Conservation (phyloP, 495 filamentous ascomycete species). For the Neurospora sp. region DNA sequence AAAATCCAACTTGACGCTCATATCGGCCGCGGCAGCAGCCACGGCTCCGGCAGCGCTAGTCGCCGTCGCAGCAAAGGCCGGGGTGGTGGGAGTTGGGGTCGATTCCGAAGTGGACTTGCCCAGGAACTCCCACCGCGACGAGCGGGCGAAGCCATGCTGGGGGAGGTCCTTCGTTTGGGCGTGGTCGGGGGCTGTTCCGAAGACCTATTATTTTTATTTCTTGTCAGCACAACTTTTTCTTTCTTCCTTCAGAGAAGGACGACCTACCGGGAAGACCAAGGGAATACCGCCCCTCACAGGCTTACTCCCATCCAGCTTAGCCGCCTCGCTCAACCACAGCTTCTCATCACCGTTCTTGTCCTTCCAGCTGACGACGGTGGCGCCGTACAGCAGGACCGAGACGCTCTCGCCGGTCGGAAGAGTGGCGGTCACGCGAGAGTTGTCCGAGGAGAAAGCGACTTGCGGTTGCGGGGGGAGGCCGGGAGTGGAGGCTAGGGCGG, state of each 20-base stretch:
- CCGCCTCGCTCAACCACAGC: conserved; percentile 75
- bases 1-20: conserved; percentile 84
- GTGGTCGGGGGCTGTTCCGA: conserved; percentile 69
- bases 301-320: conserved; percentile 49
- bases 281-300: conserved; percentile 74
- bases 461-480: conserved; percentile 53
- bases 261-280: conserved; percentile 83
- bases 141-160: conserved; percentile 95
- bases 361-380: conserved; percentile 92
- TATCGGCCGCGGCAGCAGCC: conserved; percentile 36
- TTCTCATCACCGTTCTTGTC: conserved; percentile 68
- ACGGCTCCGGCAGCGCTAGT: not conserved
- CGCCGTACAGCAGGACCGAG: conserved; percentile 78
- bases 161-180: conserved; percentile 64
- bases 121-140: conserved; percentile 66
- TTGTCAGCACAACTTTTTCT: not conserved
- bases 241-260: not conserved
- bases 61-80: not conserved
- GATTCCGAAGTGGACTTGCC: conserved; percentile 56
- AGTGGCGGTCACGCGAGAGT: conserved; percentile 55
- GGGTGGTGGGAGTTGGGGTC: conserved; percentile 1
- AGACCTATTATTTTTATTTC: conserved; percentile 48
- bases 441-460: conserved; percentile 56
- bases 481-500: conserved; percentile 60
- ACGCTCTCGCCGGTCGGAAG: conserved; percentile 80